Conservation (phyloP, 1,284 basidiomycete genomes). For the Microbotryomycetes sp. region DNA sequence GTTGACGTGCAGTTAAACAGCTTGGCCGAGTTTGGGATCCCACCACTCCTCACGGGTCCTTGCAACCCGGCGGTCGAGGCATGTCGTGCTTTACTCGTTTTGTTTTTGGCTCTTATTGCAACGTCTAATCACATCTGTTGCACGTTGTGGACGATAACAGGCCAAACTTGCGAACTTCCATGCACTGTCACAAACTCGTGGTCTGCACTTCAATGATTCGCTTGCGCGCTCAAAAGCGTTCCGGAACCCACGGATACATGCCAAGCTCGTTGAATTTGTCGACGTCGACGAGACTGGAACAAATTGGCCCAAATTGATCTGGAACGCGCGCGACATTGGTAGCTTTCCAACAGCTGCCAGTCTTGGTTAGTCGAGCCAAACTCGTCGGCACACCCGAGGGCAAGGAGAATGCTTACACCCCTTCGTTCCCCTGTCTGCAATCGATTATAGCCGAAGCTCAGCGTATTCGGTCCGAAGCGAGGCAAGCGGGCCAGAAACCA, state of each 20-base stretch:
- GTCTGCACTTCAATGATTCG: slow-evolving; percentile 85
- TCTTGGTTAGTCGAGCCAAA: slow-evolving; percentile 44
- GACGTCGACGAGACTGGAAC: slow-evolving; percentile 76
- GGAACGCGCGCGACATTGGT: slow-evolving; percentile 47
- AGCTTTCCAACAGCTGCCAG: slow-evolving; percentile 33
- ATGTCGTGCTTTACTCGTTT: not conserved
- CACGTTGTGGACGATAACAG: no score
- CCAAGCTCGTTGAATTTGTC: slow-evolving; percentile 82
- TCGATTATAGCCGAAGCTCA: slow-evolving; percentile 47
- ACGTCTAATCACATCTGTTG: no score
- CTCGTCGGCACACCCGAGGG: slow-evolving; percentile 1
- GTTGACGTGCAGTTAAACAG: slow-evolving; percentile 4
- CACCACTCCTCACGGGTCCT: slow-evolving; percentile 15
- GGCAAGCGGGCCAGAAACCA: slow-evolving; percentile 47
- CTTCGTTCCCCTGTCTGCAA: slow-evolving; percentile 29
- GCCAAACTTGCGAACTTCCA: slow-evolving; percentile 70
- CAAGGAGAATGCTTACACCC: slow-evolving; percentile 52
- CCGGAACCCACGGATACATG: slow-evolving; percentile 87
- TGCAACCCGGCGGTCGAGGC: slow-evolving; percentile 22
- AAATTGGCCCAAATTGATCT: slow-evolving; percentile 63
- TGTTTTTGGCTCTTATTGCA: not conserved
- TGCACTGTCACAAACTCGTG: slow-evolving; percentile 54
- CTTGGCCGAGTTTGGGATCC: slow-evolving; percentile 22
- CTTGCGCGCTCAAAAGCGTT: slow-evolving; percentile 83
- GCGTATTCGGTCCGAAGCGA: slow-evolving; percentile 54